Evolutionary conservation across 2,329 filamentous ascomycete genomes (phyloP), one percentile per base, ranked within the genome.

Genomic region (Chrysoporthe cubensis): DNA sequence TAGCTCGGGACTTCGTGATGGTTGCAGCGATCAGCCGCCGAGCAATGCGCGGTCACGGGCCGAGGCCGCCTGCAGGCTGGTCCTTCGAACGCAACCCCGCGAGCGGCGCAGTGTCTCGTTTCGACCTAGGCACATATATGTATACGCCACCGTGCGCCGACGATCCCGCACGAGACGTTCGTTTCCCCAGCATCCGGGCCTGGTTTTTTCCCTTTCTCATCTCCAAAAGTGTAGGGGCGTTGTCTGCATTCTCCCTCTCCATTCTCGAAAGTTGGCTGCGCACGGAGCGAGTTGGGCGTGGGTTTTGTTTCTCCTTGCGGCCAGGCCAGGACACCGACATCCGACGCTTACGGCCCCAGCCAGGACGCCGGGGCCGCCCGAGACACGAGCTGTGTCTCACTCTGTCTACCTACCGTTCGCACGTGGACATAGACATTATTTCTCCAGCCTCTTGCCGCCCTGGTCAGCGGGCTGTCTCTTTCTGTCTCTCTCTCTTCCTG

Each of bases 31-130:
- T 40, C 34, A 50, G 16, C 18, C 16, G 60, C 44, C 44, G 52
- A 42, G 18, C 7, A 40, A 42, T 54, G 34, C 18, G 16, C 48
- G n/a, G n/a, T 63, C 61, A 63, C 37, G 48, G 48, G 48, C 46
- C 48, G 48, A 43, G 61, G 16, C 46, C 61, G 54, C 48, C 48
- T 56, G 61, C 48, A 63, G 26, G 26, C 26, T 26, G 26, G 61
- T 37, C 8, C 13, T 1, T 46, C 7, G 37, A 9, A 40, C 9
- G 37, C 37, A 40, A 9, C 37, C 37, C 26, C 26, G 26, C 26
- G 26, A 26, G 26, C 26, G 26, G 26, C 26, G 26, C 26, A 26
- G 26, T 26, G 26, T 32, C 50, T 14, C 14, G 26, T 32, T 8
- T 18, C 7, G 46, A 7, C 18, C 18, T 18, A 48, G 18, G 18